Conservation (phyloP, 2,329 filamentous ascomycete genomes). For the Fusarium camptoceras region DNA sequence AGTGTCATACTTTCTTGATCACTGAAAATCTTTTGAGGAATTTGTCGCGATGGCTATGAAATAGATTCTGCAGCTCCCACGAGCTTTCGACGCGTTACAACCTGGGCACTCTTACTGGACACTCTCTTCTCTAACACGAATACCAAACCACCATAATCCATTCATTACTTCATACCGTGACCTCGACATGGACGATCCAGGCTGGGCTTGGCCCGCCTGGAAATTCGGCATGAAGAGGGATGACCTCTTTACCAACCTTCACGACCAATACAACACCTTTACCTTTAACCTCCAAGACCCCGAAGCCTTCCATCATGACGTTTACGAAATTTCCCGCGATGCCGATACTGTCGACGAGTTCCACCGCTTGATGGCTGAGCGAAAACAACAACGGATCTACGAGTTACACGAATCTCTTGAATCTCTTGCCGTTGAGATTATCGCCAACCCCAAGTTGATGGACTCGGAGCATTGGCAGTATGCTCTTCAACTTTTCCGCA, state of each 20-base stretch:
- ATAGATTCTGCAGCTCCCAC: constrained; percentile 45
- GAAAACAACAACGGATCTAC: constrained; percentile 64
- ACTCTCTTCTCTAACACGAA: constrained; percentile 27
- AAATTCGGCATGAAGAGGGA: constrained; percentile 72
- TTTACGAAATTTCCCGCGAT: constrained; percentile 66
- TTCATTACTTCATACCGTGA: constrained; percentile 58
- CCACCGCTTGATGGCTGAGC: constrained; percentile 64
- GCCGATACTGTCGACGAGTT: constrained; percentile 66
- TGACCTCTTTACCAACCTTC: constrained; percentile 68
- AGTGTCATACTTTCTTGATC: constrained; percentile 39
- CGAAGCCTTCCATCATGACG: constrained; percentile 71
- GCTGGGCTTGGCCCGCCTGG: constrained; percentile 68
- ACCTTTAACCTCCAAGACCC: constrained; percentile 67
- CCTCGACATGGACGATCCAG: constrained; percentile 66
- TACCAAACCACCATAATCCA: constrained; percentile 20
- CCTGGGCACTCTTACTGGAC: constrained; percentile 42
- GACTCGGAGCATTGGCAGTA: constrained; percentile 69
- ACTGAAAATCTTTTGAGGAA: constrained; percentile 33
- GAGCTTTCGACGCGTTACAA: constrained; percentile 42
- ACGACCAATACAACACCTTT: constrained; percentile 71
- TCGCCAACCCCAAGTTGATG: constrained; percentile 69
- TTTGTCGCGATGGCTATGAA: constrained; percentile 45
- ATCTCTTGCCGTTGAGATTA: constrained; percentile 70
- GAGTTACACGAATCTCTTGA: constrained; percentile 68
- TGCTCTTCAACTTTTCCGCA: constrained; percentile 69